These are phyloP conservation scores for Entomophthora muscae DNA, from an alignment of 371 early-diverging fungal genomes.

Conservation along the genomic window DNA sequence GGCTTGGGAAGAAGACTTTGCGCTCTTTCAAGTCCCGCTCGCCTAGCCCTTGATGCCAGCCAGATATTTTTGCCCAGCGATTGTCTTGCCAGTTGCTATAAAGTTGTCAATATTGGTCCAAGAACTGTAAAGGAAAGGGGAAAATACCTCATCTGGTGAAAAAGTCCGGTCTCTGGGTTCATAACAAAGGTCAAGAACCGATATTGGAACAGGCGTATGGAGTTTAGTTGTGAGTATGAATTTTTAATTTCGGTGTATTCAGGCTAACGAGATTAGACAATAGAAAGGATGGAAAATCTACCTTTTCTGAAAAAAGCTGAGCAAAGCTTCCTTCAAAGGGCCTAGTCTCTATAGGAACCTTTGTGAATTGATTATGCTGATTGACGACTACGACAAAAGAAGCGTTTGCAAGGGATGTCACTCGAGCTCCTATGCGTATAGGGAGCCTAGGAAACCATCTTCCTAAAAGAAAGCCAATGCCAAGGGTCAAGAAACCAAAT, in stretches of 20 bases:
- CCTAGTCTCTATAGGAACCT: conserved; percentile 14
- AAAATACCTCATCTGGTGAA: background rate
- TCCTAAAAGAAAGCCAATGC: conserved; percentile 50
- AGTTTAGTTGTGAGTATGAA: no score
- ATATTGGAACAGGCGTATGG: background rate
- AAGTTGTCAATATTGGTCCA: conserved; percentile 8
- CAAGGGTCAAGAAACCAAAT: conserved; percentile 41
- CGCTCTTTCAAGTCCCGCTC: conserved; percentile 35
- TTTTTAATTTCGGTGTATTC: no score
- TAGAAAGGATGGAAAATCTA: conserved; percentile 14
- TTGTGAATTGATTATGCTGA: conserved; percentile 19
- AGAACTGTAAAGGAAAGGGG: conserved; percentile 2
- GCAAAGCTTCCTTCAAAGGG: conserved; percentile 23
- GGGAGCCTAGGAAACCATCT: conserved; percentile 74
- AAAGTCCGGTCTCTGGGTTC: background rate
- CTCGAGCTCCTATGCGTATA: conserved; percentile 40
- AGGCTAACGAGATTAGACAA: no score
- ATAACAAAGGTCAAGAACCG: background rate
- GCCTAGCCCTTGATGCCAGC: conserved; percentile 31
- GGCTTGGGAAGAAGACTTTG: conserved; percentile 52
- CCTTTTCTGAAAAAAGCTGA: conserved; percentile 70
- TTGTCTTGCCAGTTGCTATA: conserved; percentile 53
- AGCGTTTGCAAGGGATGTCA: conserved; percentile 40
- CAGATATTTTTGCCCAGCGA: conserved; percentile 31
- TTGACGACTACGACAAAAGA: conserved; percentile 35